phyloP scores from a whole-genome alignment of 2,329 filamentous ascomycete species.

The Lachnellula occidentalis region DNA sequence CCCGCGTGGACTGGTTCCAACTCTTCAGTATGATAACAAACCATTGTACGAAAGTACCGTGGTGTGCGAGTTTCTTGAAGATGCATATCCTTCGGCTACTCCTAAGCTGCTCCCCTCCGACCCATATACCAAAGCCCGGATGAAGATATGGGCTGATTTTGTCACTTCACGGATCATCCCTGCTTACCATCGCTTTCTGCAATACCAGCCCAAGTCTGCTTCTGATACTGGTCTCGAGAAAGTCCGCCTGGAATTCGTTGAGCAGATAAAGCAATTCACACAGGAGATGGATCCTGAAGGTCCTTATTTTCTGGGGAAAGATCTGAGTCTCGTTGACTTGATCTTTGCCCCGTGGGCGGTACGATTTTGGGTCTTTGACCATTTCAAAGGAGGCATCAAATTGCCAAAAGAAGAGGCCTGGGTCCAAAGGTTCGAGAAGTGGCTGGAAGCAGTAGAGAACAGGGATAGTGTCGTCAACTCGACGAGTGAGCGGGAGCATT shows the following conservation, averaged over 20 bases:
- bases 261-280: conserved; percentile 53
- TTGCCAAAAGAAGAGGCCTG: conserved; percentile 49
- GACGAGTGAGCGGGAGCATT: conserved; percentile 61
- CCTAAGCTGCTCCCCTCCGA: conserved; percentile 52
- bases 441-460: conserved; percentile 53
- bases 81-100: conserved; percentile 50
- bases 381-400: conserved; percentile 60
- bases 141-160: conserved; percentile 70
- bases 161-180: conserved; percentile 62
- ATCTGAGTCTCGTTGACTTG: conserved; percentile 64
- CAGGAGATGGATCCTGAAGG: conserved; percentile 55
- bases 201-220: conserved; percentile 46
- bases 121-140: conserved; percentile 59
- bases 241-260: conserved; percentile 53
- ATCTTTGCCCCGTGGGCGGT: conserved; percentile 68
- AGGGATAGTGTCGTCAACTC: conserved; percentile 62
- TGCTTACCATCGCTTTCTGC: conserved; percentile 58
- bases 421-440: conserved; percentile 56
- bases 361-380: conserved; percentile 67
- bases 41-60: conserved; percentile 69
- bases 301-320: conserved; percentile 62
- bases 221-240: conserved; percentile 41
- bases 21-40: conserved; percentile 50
- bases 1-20: conserved; percentile 70
- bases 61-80: conserved; percentile 71